A percentile compares a stretch with the other conserved stretches of the same genome.
Conservation (phyloP, 2,329 filamentous ascomycete genomes). For the Neonectria ditissima region DNA sequence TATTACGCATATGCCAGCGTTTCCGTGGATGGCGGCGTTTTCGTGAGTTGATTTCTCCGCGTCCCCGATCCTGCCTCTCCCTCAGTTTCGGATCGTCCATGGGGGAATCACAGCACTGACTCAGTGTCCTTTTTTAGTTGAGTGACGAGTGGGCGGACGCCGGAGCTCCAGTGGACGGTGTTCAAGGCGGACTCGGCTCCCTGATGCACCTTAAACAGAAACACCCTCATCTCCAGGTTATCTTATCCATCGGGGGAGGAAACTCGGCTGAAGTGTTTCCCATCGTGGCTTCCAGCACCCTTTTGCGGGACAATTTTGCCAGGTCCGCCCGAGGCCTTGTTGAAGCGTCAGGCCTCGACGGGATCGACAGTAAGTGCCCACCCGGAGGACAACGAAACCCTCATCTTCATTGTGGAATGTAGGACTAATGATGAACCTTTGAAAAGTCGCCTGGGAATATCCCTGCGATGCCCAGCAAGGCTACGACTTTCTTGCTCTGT, state of each 20-base stretch:
- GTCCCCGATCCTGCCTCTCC: conserved; percentile 17
- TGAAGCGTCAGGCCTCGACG: conserved; percentile 71
- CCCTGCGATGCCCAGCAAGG: conserved; percentile 75
- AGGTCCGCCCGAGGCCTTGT: conserved; percentile 74
- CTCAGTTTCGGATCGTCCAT: conserved; percentile 18
- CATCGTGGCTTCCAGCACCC: conserved; percentile 70
- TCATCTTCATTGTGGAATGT: not conserved
- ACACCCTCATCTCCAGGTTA: conserved; percentile 77
- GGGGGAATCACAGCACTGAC: conserved; percentile 40
- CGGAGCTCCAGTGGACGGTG: conserved; percentile 77
- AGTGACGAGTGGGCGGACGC: conserved; percentile 84
- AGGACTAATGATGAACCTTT: conserved; percentile 26
- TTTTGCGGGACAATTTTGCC: conserved; percentile 76
- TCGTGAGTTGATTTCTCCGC: conserved; percentile 66
- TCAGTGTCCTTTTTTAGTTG: conserved; percentile 62
- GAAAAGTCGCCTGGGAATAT: conserved; percentile 83
- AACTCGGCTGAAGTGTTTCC: conserved; percentile 75
- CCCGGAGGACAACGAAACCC: conserved; percentile 7
- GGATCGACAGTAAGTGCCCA: conserved; percentile 74
- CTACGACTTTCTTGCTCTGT: conserved; percentile 75
- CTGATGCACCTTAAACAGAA: conserved; percentile 78
- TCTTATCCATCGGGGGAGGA: conserved; percentile 81
- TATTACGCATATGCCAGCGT: conserved; percentile 88
- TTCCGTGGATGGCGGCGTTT: conserved; percentile 77
- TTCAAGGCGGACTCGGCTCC: conserved; percentile 77